Evolutionary conservation across 108 stramenopile species (phyloP), one percentile per base, ranked within the genome.

Genomic region (Stephanodiscus minutulus): DNA sequence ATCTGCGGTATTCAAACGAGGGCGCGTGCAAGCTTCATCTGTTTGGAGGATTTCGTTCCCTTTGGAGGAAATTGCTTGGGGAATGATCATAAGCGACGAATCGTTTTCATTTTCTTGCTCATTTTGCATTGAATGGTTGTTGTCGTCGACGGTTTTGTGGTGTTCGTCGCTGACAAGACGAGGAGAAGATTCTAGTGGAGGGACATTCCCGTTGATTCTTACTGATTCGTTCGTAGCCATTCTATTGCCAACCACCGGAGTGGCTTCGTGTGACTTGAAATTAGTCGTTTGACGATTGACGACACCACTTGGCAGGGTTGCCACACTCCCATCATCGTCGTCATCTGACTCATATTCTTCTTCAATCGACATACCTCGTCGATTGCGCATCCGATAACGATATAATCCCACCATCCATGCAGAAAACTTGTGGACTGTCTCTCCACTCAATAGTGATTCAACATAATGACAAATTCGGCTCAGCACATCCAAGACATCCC

Each of bases 321-420:
- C 66, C 50, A 74, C 66, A 57, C 68, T 76, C 31, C 59, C 68
- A 64, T 71, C 70, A 64, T 79, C 78, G 60, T 81, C 79, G 3
- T 81, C 79, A 9, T 77, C 76, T 37, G 71, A 64, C 22, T 75
- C 74, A 33, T 81, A 68, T 37, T 81, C 79, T 28, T 81, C 79
- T 9, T 65, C 63, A 25, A 76, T 55, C 13, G 73, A 67, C 49
- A 70, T 35, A 8, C 79, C 79, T 35, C 68, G 39, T 24, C 36
- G 35, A 65, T 70, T 75, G 0, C 63, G 28, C 55, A 74, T 50
- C 36, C 60, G 60, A 63, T 75, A 81, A 15, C 73, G 74, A 44
- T 76, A 37, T 13, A 74, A 33, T 53, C 76, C 36, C 69, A 81
- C 70, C 44, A 75, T 39, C 61, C 74, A 67, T n/a, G 61, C 22